Percentiles rank a stretch among this genome's conserved stretches.
Evolutionary conservation across 2,329 filamentous ascomycete species (phyloP).

Genomic region (Aspergillus spinulosporus): DNA sequence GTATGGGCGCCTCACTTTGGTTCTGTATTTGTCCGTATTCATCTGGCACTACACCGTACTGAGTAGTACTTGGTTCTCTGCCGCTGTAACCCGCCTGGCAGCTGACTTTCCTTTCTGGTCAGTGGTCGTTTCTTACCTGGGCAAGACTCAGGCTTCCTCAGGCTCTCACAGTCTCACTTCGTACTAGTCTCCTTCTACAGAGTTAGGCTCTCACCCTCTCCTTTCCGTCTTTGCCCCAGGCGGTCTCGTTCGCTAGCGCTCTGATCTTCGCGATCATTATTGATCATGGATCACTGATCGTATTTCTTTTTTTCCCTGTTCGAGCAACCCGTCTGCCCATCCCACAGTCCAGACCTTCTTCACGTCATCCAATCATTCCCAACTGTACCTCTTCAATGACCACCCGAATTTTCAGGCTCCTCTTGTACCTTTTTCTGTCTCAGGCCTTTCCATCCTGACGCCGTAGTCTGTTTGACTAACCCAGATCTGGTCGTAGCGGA

Average conservation of each 20-base stretch:
- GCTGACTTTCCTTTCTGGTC: background rate
- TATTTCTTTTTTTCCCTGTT: constrained; percentile 15
- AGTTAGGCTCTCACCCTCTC: background rate
- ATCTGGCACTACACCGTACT: too few species aligned
- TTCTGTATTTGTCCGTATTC: background rate
- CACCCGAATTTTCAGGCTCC: constrained; percentile 1
- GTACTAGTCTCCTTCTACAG: too few species aligned
- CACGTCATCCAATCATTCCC: constrained; percentile 16
- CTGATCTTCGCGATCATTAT: constrained; percentile 16
- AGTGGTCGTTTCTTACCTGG: too few species aligned
- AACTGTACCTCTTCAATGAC: background rate
- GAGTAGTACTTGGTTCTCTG: background rate
- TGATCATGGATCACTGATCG: background rate
- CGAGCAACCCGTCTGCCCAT: constrained; percentile 16
- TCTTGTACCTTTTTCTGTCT: background rate
- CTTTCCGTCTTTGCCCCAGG: constrained; percentile 10
- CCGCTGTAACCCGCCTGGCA: background rate
- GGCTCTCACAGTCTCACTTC: too few species aligned
- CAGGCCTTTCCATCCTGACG: constrained; percentile 3
- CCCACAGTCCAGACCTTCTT: constrained; percentile 20
- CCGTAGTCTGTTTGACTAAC: constrained; percentile 9
- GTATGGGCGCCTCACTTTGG: constrained; percentile 43
- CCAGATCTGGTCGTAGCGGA: background rate
- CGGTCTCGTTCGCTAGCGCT: constrained; percentile 14
- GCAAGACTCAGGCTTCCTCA: too few species aligned